These are phyloP conservation scores for Podila verticillata DNA, from an alignment of 192 early-diverging fungal genomes.

Conservation along the genomic window DNA sequence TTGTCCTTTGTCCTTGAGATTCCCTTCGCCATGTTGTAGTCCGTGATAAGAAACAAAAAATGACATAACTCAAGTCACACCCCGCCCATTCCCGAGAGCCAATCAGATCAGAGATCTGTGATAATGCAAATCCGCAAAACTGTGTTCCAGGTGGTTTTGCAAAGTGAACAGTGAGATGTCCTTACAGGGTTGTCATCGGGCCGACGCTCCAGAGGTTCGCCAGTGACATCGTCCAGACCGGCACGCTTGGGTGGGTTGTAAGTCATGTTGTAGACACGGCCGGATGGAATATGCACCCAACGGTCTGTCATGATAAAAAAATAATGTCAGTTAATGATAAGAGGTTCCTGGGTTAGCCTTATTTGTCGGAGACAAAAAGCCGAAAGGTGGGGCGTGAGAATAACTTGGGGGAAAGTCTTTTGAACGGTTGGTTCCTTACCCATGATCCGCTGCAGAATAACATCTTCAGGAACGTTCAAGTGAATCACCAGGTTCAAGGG, in stretches of 20 bases:
- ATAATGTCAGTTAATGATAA: too few species aligned
- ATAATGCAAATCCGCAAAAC: too few species aligned
- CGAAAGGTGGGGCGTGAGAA: neutral
- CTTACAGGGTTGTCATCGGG: conserved; percentile 84
- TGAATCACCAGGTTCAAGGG: conserved; percentile 89
- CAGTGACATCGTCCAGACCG: conserved; percentile 93
- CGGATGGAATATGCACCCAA: conserved; percentile 92
- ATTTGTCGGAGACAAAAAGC: neutral
- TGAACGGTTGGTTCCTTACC: conserved; percentile 48
- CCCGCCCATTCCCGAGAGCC: too few species aligned
- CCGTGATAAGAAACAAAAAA: neutral
- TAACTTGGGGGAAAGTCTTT: too few species aligned
- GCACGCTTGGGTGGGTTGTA: conserved; percentile 90
- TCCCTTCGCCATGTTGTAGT: neutral
- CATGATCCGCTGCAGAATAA: conserved; percentile 90
- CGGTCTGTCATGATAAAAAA: conserved; percentile 68
- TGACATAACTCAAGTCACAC: neutral
- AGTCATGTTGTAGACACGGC: conserved; percentile 91
- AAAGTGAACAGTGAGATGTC: too few species aligned
- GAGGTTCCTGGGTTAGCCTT: too few species aligned
- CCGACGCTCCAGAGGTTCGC: conserved; percentile 87
- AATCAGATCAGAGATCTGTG: too few species aligned
- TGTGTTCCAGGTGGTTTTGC: too few species aligned
- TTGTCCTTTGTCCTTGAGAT: neutral
- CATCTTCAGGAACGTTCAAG: conserved; percentile 89